These are phyloP conservation scores for Deinandra increscens DNA, from an alignment of 129 eudicot species.

Conservation along the genomic window DNA sequence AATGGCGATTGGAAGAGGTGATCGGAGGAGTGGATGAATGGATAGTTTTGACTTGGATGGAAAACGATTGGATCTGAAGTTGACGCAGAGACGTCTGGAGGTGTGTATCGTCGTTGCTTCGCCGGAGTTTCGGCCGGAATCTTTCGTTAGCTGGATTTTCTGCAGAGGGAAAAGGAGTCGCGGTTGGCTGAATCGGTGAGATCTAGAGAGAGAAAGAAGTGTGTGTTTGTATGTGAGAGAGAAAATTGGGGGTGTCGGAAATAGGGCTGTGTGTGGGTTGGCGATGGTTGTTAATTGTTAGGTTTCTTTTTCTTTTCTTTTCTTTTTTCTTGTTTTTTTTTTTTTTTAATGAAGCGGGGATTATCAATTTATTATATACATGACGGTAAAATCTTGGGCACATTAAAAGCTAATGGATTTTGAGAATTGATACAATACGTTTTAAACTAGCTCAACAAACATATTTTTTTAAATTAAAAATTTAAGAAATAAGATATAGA, in stretches of 20 bases:
- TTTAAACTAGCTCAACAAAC: too few relatives aligned
- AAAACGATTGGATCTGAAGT: constrained; percentile 19
- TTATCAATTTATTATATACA: too few relatives aligned
- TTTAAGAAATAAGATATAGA: too few relatives aligned
- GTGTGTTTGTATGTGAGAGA: constrained; percentile 7
- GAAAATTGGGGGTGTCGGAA: constrained; percentile 32
- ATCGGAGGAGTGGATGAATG: not conserved
- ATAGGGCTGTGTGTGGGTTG: constrained; percentile 5
- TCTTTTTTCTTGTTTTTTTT: too few relatives aligned
- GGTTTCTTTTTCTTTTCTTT: too few relatives aligned
- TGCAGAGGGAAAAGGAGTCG: constrained; percentile 18
- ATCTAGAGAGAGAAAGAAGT: constrained; percentile 21
- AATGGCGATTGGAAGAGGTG: constrained; percentile 6
- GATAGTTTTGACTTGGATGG: constrained; percentile 9
- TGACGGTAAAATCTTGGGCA: too few relatives aligned
- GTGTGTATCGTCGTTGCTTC: not conserved
- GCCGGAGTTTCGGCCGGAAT: not conserved
- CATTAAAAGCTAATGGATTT: too few relatives aligned
- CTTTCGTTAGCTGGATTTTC: constrained; percentile 35
- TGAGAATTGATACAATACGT: too few relatives aligned
- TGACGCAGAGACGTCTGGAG: constrained; percentile 15
- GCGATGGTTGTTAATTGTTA: constrained; percentile 5
- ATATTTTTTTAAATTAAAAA: too few relatives aligned
- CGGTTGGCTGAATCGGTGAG: constrained; percentile 27
- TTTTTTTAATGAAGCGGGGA: too few relatives aligned